Evolutionary conservation across 768 basidiomycete species (phyloP).

Genomic region (Kwoniella sp.): DNA sequence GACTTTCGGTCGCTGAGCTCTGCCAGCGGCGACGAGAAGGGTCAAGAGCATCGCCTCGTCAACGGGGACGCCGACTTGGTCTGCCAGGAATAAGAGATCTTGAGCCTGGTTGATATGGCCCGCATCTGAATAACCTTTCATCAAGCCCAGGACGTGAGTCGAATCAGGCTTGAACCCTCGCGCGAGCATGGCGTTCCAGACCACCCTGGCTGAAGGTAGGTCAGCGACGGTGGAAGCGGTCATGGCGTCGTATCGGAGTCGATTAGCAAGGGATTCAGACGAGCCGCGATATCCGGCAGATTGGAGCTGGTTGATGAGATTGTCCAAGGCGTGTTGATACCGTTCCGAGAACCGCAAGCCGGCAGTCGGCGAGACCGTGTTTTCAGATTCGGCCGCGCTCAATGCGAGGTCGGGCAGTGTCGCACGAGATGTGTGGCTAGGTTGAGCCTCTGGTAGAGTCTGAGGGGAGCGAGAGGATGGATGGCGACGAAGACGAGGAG

Average conservation of each 20-base stretch:
- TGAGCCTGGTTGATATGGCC: conserved; percentile 35
- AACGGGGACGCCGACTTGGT: conserved; percentile 11
- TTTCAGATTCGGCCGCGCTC: background rate
- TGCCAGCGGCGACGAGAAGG: conserved; percentile 28
- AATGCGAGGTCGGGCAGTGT: background rate
- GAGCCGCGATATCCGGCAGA: background rate
- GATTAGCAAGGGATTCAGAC: conserved; percentile 23
- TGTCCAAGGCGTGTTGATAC: conserved; percentile 11
- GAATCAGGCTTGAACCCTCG: conserved; percentile 35
- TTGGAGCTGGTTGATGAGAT: conserved; percentile 20
- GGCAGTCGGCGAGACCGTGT: conserved; percentile 16
- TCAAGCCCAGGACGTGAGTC: conserved; percentile 34
- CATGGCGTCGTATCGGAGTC: conserved; percentile 34
- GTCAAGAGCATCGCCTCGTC: conserved; percentile 23
- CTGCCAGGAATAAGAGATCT: conserved; percentile 18
- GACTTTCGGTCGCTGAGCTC: conserved; percentile 1
- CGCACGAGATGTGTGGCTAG: background rate
- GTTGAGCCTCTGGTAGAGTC: background rate
- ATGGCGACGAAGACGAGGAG: background rate
- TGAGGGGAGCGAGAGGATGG: background rate
- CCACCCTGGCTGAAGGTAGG: conserved; percentile 29
- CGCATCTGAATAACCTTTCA: conserved; percentile 38
- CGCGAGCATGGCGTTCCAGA: conserved; percentile 35
- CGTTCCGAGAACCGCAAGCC: background rate
- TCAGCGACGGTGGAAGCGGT: conserved; percentile 4